phyloP scores from a whole-genome alignment of 305 asterid genomes.

The Caryopteris hybrid region DNA sequence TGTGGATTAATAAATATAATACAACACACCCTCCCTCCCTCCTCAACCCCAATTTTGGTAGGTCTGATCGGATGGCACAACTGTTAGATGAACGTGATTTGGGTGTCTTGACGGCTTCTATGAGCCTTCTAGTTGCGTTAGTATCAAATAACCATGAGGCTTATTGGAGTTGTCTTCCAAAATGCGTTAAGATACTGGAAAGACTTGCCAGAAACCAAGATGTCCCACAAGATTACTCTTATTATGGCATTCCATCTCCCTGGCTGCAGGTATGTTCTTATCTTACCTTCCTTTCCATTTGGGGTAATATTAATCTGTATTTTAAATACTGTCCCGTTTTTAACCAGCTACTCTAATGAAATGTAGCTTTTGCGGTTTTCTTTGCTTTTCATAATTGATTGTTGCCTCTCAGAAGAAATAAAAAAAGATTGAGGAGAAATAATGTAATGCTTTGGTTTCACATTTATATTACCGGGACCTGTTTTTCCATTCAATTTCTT shows the following conservation, averaged over 20 bases:
- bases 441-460: too few relatives aligned
- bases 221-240: conserved; percentile 97
- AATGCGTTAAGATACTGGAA: conserved; percentile 89
- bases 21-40: not conserved
- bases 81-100: conserved; percentile 97
- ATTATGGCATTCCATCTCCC: conserved; percentile 99
- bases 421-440: too few relatives aligned
- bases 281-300: not conserved
- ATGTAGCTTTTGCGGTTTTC: not conserved
- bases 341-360: not conserved
- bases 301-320: not conserved
- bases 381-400: not conserved
- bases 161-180: conserved; percentile 97
- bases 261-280: conserved; percentile 89
- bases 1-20: not conserved
- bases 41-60: too few relatives aligned
- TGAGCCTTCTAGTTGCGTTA: conserved; percentile 95
- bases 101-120: conserved; percentile 94
- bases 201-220: conserved; percentile 96
- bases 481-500: too few relatives aligned
- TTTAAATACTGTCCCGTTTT: not conserved
- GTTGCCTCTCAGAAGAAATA: too few relatives aligned
- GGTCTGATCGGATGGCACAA: conserved; percentile 99
- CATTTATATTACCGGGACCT: too few relatives aligned
- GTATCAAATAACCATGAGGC: conserved; percentile 93